phyloP scores from a whole-genome alignment of 352 stramenopile species.

The Phytophthora macrochlamydospora region DNA sequence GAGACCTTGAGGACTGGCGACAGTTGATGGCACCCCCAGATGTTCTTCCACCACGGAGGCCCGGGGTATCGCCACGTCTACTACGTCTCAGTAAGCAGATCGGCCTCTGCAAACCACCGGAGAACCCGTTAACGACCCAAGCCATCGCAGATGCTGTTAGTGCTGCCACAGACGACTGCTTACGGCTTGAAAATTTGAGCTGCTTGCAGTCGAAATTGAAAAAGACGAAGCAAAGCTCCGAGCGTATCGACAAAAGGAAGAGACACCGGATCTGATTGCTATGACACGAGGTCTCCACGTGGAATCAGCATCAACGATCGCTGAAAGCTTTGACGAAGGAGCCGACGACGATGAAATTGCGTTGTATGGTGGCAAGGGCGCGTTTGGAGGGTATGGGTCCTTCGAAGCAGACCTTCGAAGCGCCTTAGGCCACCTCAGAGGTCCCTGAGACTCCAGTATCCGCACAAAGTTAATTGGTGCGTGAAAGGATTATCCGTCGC shows the following conservation, averaged over 20 bases:
- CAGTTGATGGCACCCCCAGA: conserved; percentile 29
- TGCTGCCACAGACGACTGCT: conserved; percentile 23
- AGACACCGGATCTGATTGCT: conserved; percentile 8
- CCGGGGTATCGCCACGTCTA: conserved; percentile 50
- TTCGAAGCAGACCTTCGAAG: conserved; percentile 21
- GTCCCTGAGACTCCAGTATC: not conserved
- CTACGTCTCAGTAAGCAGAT: conserved; percentile 49
- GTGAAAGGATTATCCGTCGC: not conserved
- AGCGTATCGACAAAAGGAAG: conserved; percentile 3
- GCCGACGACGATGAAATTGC: conserved; percentile 21
- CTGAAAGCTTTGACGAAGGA: not conserved
- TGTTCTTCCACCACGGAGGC: conserved; percentile 20
- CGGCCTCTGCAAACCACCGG: conserved; percentile 8
- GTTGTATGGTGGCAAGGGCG: conserved; percentile 9
- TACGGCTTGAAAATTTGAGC: conserved; percentile 10
- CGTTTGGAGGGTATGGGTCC: conserved; percentile 11
- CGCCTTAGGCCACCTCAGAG: not conserved
- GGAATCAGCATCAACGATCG: not conserved
- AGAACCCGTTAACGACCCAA: conserved; percentile 10
- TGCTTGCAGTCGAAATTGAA: conserved; percentile 13
- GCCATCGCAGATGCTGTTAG: conserved; percentile 23
- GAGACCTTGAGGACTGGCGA: conserved; percentile 35
- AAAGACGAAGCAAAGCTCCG: not conserved
- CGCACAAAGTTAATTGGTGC: not conserved
- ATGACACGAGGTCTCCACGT: conserved; percentile 7